Conservation (phyloP, 805 yeast species). For the Teunomyces panamensis region DNA sequence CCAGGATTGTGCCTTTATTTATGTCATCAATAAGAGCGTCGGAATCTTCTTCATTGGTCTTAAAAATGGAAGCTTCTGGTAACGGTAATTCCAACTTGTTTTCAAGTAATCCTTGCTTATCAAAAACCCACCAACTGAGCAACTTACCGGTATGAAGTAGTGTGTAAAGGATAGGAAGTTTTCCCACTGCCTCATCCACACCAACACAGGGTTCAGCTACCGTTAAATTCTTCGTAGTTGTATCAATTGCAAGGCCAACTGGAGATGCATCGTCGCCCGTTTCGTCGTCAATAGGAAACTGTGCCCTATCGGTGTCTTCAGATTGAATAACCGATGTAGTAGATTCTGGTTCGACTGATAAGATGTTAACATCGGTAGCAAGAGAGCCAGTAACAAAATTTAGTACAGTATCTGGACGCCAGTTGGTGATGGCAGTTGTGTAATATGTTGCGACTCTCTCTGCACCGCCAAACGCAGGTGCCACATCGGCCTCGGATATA, state of each 20-base stretch:
- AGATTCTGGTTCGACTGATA: conserved; percentile 7
- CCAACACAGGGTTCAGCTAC: conserved; percentile 56
- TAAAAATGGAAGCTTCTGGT: neutral
- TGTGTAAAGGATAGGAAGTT: conserved; percentile 61
- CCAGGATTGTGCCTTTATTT: neutral
- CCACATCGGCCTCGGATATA: conserved; percentile 31
- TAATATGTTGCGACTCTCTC: conserved; percentile 46
- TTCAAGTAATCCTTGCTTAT: conserved; percentile 48
- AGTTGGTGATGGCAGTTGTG: conserved; percentile 32
- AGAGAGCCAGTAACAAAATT: conserved; percentile 56
- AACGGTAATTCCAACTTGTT: conserved; percentile 18
- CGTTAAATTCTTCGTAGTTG: conserved; percentile 36
- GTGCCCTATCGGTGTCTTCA: conserved; percentile 72
- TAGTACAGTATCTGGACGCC: conserved; percentile 32
- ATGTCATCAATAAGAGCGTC: neutral
- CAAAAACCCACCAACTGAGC: conserved; percentile 63
- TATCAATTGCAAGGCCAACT: conserved; percentile 66
- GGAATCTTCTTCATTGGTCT: neutral
- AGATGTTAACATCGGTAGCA: conserved; percentile 45
- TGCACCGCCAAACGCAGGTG: conserved; percentile 49
- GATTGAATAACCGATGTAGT: conserved; percentile 30
- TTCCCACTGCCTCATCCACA: conserved; percentile 53
- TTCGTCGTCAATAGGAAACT: conserved; percentile 66
- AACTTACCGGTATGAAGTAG: conserved; percentile 63
- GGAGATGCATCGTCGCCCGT: conserved; percentile 68